A percentile compares a stretch with the other conserved stretches of the same genome.
Evolutionary conservation across 2,329 filamentous ascomycete species (phyloP).

Genomic region (Dothistroma septosporum): DNA sequence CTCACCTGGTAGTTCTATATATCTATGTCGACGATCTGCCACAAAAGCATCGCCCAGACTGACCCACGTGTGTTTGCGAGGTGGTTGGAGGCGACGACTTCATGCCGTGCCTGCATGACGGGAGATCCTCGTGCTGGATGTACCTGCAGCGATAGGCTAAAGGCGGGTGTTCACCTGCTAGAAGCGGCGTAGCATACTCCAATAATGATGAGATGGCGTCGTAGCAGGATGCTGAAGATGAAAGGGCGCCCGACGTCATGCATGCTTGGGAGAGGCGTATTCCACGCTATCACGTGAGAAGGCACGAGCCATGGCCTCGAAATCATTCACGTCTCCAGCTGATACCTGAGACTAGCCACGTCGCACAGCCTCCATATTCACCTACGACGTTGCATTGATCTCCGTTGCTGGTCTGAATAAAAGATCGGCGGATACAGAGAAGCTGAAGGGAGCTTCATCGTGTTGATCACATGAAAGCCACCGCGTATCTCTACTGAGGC

Average conservation of each 20-base stretch:
- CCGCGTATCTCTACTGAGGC: too few relatives aligned
- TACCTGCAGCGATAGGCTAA: constrained; percentile 25
- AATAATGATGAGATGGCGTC: background rate
- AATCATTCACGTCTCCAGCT: too few relatives aligned
- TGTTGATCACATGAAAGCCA: too few relatives aligned
- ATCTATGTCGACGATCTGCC: constrained; percentile 6
- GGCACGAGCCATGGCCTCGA: too few relatives aligned
- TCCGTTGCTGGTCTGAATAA: too few relatives aligned
- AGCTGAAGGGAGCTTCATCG: too few relatives aligned
- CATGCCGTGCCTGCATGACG: constrained; percentile 10
- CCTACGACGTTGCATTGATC: too few relatives aligned
- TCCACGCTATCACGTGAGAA: too few relatives aligned
- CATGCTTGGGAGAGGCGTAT: background rate
- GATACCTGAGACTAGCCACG: too few relatives aligned
- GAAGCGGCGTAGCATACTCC: background rate
- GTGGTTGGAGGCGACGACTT: background rate
- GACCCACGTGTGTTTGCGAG: background rate
- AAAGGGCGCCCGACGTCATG: background rate
- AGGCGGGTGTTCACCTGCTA: background rate
- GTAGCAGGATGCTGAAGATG: background rate
- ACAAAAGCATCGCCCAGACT: constrained; percentile 1
- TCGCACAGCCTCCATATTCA: too few relatives aligned
- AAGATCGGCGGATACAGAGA: too few relatives aligned
- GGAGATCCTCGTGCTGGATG: constrained; percentile 16
- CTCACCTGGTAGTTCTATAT: constrained; percentile 41